Conservation (phyloP, 2,329 filamentous ascomycete genomes). For the Magnaporthiopsis incrustans region DNA sequence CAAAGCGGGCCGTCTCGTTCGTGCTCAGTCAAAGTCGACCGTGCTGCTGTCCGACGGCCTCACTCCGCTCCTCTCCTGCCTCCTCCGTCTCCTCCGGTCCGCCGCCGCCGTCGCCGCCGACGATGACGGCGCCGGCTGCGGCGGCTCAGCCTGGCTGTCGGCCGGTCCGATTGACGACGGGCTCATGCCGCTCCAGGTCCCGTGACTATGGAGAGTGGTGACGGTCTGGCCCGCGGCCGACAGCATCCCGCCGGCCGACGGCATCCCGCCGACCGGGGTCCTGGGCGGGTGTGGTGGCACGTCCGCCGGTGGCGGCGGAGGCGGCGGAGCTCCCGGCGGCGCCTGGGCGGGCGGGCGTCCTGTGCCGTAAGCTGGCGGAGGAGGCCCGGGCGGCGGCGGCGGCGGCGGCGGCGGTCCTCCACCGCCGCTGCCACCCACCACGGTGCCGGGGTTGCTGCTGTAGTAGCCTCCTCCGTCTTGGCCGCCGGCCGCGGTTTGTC, state of each 20-base stretch:
- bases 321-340: slow-evolving; percentile 31
- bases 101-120: too few species aligned
- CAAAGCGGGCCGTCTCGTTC: too few species aligned
- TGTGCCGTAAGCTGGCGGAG: not conserved
- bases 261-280: slow-evolving; percentile 22
- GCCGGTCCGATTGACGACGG: slow-evolving; percentile 31
- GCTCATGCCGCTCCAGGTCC: slow-evolving; percentile 46
- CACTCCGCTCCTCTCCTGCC: slow-evolving; percentile 43
- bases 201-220: slow-evolving; percentile 40
- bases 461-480: slow-evolving; percentile 54
- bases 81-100: slow-evolving; percentile 47
- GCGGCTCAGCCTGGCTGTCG: slow-evolving; percentile 19
- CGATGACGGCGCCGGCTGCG: slow-evolving; percentile 17
- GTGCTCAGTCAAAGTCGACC: slow-evolving; percentile 15
- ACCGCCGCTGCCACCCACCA: not conserved
- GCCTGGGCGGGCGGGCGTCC: not conserved
- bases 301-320: slow-evolving; percentile 11
- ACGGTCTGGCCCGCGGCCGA: slow-evolving; percentile 33
- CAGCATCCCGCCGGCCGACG: slow-evolving; percentile 8
- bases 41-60: slow-evolving; percentile 23
- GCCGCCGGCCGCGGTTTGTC: too few species aligned
- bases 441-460: slow-evolving; percentile 16
- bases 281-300: not conserved
- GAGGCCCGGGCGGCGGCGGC: not conserved
- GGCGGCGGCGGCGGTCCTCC: slow-evolving; percentile 19